Evolutionary conservation across 2,329 filamentous ascomycete genomes (phyloP).

Genomic region (Elsinoe ampelina): DNA sequence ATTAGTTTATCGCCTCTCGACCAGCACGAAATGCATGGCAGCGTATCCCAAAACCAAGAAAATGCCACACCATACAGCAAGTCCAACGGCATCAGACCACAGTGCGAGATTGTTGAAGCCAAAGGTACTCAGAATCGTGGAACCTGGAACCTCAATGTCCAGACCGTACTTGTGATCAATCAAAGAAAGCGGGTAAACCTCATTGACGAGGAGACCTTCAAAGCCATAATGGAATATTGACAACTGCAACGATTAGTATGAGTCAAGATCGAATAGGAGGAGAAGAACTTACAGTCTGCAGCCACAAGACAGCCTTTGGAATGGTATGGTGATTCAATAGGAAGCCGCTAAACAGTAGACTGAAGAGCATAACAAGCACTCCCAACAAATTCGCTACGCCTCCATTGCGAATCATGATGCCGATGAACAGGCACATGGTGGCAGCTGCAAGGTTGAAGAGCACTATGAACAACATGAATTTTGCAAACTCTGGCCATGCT

Average conservation of each 20-base stretch:
- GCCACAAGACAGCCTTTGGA: constrained; percentile 73
- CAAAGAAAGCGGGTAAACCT: constrained; percentile 81
- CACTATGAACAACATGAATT: constrained; percentile 83
- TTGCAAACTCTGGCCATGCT: constrained; percentile 73
- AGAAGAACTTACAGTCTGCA: constrained; percentile 58
- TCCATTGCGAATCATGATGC: constrained; percentile 84
- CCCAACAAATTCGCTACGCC: constrained; percentile 90
- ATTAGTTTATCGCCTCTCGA: constrained; percentile 64
- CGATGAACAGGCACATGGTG: constrained; percentile 89
- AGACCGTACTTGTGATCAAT: constrained; percentile 93
- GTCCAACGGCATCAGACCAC: constrained; percentile 72
- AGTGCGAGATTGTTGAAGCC: constrained; percentile 83
- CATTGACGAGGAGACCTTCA: constrained; percentile 92
- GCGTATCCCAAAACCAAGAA: constrained; percentile 84
- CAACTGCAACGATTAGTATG: constrained; percentile 38
- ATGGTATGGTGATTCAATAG: constrained; percentile 92
- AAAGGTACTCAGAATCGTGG: constrained; percentile 87
- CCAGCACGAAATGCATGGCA: constrained; percentile 86
- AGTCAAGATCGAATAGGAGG: neutral
- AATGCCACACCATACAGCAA: constrained; percentile 69
- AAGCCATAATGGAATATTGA: constrained; percentile 99
- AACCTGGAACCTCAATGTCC: constrained; percentile 91
- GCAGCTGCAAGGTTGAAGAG: constrained; percentile 94
- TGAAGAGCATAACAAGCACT: constrained; percentile 95
- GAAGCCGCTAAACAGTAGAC: constrained; percentile 84